Base-by-base conservation (phyloP, 2,329 filamentous ascomycete species). In the Alternaria arbusti region DNA sequence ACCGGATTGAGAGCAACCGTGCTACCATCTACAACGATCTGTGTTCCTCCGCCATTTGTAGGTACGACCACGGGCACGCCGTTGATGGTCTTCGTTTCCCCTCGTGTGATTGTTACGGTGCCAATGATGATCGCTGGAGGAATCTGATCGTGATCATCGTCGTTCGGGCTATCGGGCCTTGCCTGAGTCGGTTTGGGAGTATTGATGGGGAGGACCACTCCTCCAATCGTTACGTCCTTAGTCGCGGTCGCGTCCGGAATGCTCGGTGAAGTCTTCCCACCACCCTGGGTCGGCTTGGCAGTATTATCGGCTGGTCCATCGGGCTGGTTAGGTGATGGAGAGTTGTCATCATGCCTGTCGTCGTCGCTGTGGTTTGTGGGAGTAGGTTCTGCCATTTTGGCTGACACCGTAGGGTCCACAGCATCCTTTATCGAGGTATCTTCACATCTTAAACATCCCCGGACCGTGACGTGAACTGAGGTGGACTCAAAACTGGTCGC, bases 11-110 rank as follows among this genome's bases (percentile, higher is more conserved):
- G 52, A 9, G 57, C 58, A 20, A 77, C 45, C 12, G 74, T 75
- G 26, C 62, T 76, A n/a, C 72, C 75, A 12, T 65, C 75, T 11
- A 78, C 70, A 11, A 79, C 63, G 3, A 79, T 63, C 5, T 54
- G 61, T 13, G 74, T 65, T 9, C 71, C 72, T 43, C 67, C 66
- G 10, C 67, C 73, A 13, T 65, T 49, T 15, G 68, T 59, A 4
- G 74, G 76, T 3, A 74, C 66, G 11, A 69, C 59, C 2, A 80
- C 69, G n/a, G 69, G 66, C 9, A 78, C 72, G 30, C 77, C 76
- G 28, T 77, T 75, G 22, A 78, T 72, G 3, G 68, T 76, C 7
- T 68, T 75, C 3, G 71, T 74, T 40, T 79, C 68, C 6, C 77
- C 78, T 28, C 69, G 66, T n/a, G 66, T 72, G 17, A 79, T 56